Conservation (phyloP, 2,329 filamentous ascomycete genomes). For the Penicillium sp. region DNA sequence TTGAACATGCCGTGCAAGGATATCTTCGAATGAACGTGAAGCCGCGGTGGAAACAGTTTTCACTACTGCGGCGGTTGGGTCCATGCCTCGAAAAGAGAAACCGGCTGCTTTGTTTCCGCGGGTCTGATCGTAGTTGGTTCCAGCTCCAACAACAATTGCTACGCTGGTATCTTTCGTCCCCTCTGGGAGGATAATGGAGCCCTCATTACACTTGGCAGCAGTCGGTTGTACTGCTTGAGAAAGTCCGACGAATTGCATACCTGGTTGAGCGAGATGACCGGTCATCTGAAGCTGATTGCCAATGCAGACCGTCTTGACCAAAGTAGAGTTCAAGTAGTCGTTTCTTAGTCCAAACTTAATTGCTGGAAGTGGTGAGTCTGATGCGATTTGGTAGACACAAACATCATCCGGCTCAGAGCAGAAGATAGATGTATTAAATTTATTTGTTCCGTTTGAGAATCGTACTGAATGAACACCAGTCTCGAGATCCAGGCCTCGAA, state of each 20-base stretch:
- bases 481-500: conserved; percentile 17
- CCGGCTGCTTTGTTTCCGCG: conserved; percentile 46
- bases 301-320: conserved; percentile 34
- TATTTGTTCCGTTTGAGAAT: background rate
- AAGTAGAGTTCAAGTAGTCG: conserved; percentile 29
- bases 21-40: conserved; percentile 4
- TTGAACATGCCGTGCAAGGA: conserved; percentile 15
- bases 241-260: conserved; percentile 23
- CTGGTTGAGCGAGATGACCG: conserved; percentile 7
- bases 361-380: conserved; percentile 36
- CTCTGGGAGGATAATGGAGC: background rate
- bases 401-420: conserved; percentile 40
- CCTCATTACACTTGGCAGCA: background rate
- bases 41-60: conserved; percentile 20
- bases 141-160: conserved; percentile 46
- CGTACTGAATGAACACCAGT: conserved; percentile 6
- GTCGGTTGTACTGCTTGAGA: conserved; percentile 4
- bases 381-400: conserved; percentile 40
- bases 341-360: conserved; percentile 49
- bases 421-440: conserved; percentile 10
- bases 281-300: conserved; percentile 17
- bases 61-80: conserved; percentile 45
- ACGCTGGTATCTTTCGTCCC: background rate
- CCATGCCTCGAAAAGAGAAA: conserved; percentile 52
- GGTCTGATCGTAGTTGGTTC: conserved; percentile 50